Percentiles rank a stretch among this genome's conserved stretches.
These are phyloP conservation scores for Eucalyptus fibrosa DNA, from an alignment of 345 rosid genomes.

Conservation along the genomic window DNA sequence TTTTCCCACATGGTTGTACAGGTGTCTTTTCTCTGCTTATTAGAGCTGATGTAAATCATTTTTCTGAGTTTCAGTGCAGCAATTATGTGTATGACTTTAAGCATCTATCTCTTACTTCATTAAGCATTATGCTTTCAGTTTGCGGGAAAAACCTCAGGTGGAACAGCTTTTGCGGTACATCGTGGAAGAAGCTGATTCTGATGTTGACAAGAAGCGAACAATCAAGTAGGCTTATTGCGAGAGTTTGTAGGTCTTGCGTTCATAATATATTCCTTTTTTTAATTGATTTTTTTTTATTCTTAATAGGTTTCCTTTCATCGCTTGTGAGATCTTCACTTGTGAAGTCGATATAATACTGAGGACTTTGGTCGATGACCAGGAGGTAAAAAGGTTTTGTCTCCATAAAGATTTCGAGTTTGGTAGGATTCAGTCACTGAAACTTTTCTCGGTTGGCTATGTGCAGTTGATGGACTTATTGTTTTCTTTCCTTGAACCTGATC, in stretches of 20 bases:
- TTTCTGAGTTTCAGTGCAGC: not conserved
- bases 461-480: slow-evolving; percentile 86
- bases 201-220: slow-evolving; percentile 52
- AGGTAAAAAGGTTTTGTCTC: slow-evolving; percentile 26
- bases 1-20: not conserved
- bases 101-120: not conserved
- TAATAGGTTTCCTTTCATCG: slow-evolving; percentile 78
- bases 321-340: slow-evolving; percentile 90
- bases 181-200: slow-evolving; percentile 68
- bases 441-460: not conserved
- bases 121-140: slow-evolving; percentile 17
- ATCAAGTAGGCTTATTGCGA: slow-evolving; percentile 43
- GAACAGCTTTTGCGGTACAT: slow-evolving; percentile 70
- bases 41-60: not conserved
- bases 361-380: slow-evolving; percentile 87
- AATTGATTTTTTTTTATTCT: not conserved
- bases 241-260: not conserved
- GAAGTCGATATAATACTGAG: slow-evolving; percentile 87
- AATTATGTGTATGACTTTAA: not conserved
- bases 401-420: not conserved
- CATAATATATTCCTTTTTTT: not conserved
- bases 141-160: slow-evolving; percentile 71
- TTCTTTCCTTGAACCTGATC: slow-evolving; percentile 65
- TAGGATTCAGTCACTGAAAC: not conserved
- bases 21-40: not conserved